Base-by-base conservation (phyloP, 108 stramenopile genomes). In the Thalassiosira profunda region DNA sequence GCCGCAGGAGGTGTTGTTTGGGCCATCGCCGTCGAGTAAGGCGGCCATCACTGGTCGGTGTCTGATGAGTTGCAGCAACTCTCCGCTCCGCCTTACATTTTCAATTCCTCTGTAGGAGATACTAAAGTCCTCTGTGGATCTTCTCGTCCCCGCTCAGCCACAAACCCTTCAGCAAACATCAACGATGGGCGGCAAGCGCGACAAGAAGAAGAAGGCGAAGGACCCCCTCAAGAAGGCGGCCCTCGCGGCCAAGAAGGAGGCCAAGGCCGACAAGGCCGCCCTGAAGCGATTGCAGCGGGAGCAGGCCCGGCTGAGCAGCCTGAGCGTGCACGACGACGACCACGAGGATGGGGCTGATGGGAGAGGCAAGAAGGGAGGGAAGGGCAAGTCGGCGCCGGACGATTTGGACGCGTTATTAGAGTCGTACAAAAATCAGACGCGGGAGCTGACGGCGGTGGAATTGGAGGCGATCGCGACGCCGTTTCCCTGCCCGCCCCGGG, bases 211-310 rank as follows among this genome's bases (percentile, higher is more conserved):
- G 18, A 58, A 23, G 56, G 34, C 1, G 24, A 79, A 76, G 56
- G 91, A 95, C 63, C 82, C 76, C 11, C 63, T 80, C 28, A 95
- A 95, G 58, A 89, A 89, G 53, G 89, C 89, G 17, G 89, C 90
- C 17, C 69, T 92, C 14, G 86, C 82, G 45, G 87, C 88, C 46
- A 83, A 80, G 48, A 95, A 92, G 61, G 91, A 91, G 51, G 88
- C 88, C 64, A 95, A 95, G 55, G 81, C 83, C 37, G 89, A 93
- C 58, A 95, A 88, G 73, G 74, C 72, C 4, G 88, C 91, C 15
- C 33, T 74, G 34, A 95, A 92, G 56, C 87, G 88, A 2, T 48
- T 91, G 26, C 45, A 74, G 29, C 90, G 89, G 63, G 81, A 67
- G 61, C 54, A 47, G 68, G 49, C 56, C 9, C 40, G 54, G 55